Conservation (phyloP, 2,329 filamentous ascomycete species). For the Calonectria crousiana region DNA sequence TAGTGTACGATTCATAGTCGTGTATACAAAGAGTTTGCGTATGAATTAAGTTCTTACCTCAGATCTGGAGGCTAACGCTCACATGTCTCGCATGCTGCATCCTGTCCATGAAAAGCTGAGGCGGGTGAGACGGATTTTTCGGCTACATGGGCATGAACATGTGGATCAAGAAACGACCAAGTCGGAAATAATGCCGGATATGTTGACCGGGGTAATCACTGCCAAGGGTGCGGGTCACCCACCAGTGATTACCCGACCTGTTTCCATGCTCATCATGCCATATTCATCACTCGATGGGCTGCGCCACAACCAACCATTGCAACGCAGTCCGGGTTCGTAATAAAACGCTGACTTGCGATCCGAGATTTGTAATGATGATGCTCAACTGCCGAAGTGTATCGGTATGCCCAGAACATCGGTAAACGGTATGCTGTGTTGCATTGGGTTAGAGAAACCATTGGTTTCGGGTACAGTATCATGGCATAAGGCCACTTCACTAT, state of each 20-base stretch:
- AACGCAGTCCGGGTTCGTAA: not conserved
- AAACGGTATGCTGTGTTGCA: not conserved
- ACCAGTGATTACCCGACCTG: not conserved
- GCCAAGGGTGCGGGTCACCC: not conserved
- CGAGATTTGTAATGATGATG: not conserved
- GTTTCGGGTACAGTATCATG: not conserved
- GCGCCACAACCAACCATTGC: not conserved
- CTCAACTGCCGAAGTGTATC: not conserved
- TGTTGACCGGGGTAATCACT: not conserved
- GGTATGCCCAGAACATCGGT: not conserved
- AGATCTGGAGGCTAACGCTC: not conserved
- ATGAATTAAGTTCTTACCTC: not conserved
- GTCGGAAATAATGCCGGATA: slow-evolving; percentile 1
- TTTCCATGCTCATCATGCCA: not conserved
- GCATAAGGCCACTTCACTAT: not conserved
- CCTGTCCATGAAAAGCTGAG: not conserved
- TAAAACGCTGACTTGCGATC: not conserved
- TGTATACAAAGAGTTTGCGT: not conserved
- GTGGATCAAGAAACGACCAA: not conserved
- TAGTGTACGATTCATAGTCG: not conserved
- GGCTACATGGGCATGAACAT: not conserved
- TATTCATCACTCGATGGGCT: not conserved
- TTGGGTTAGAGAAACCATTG: not conserved
- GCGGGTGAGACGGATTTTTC: not conserved
- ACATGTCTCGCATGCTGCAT: not conserved